Conservation (phyloP, 345 rosid species). For the Pistacia atlantica region DNA sequence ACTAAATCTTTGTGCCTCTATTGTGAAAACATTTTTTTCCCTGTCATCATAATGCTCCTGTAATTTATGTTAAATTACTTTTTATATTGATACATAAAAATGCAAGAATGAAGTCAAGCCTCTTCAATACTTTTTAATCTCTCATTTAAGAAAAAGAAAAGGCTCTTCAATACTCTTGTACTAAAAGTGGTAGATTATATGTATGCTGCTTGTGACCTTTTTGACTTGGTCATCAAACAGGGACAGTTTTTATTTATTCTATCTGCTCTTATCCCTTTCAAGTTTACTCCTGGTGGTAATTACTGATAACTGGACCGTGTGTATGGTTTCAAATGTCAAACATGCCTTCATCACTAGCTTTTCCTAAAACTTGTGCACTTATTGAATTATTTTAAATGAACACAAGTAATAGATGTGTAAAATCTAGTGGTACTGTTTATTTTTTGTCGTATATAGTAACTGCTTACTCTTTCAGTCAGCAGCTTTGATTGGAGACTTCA, state of each 20-base stretch:
- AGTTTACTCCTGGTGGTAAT: background rate
- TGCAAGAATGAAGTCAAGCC: background rate
- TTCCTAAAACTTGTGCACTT: background rate
- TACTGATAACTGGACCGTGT: background rate
- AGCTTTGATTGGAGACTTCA: conserved; percentile 92
- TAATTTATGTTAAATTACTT: background rate
- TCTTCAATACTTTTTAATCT: no score
- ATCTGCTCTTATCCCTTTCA: background rate
- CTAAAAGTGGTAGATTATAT: background rate
- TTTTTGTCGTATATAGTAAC: conserved; percentile 11
- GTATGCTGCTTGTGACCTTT: background rate
- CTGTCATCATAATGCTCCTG: background rate
- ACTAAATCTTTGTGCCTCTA: background rate
- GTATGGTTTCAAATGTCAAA: background rate
- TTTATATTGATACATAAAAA: background rate
- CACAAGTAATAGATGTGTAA: background rate
- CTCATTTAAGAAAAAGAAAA: no score
- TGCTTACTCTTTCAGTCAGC: conserved; percentile 62
- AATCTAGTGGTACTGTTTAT: background rate
- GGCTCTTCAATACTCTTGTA: background rate
- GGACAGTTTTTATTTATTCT: background rate
- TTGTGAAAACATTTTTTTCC: background rate
- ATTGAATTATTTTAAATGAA: background rate
- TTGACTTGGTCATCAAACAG: background rate
- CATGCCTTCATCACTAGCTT: background rate